These are phyloP conservation scores for Zancudomyces culisetae DNA, from an alignment of 371 early-diverging fungal species.

Conservation along the genomic window DNA sequence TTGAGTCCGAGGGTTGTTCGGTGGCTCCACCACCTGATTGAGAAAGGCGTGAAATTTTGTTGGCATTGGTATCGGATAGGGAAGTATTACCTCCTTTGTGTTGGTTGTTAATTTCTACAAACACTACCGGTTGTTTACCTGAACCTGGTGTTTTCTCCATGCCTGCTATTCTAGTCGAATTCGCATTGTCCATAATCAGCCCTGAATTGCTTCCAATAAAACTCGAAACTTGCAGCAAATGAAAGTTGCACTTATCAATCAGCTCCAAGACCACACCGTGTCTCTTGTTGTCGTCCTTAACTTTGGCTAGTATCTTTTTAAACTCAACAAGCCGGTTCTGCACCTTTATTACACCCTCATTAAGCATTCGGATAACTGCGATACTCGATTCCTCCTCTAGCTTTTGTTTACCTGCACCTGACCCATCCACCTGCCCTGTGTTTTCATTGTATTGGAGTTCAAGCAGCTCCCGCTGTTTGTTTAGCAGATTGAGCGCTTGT, in stretches of 20 bases:
- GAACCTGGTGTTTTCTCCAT: not conserved
- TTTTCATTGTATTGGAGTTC: not conserved
- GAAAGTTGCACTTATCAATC: conserved; percentile 1
- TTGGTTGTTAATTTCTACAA: not conserved
- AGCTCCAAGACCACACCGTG: not conserved
- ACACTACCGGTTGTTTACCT: too few relatives aligned
- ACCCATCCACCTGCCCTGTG: not conserved
- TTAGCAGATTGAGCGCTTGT: not conserved
- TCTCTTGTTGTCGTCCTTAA: not conserved
- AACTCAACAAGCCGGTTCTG: not conserved
- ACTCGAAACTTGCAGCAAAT: conserved; percentile 1
- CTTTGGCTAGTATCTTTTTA: not conserved
- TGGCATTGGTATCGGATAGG: not conserved
- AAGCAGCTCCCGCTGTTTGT: not conserved
- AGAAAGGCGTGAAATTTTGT: not conserved
- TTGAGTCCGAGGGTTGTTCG: not conserved
- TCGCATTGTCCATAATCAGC: not conserved
- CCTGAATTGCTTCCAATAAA: not conserved
- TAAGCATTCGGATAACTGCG: not conserved
- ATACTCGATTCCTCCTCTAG: not conserved
- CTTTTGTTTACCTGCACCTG: not conserved
- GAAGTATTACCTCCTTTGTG: not conserved
- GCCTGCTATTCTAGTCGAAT: not conserved
- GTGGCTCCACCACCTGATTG: not conserved
- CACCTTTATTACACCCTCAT: conserved; percentile 4